Evolutionary conservation across 2,329 filamentous ascomycete genomes (phyloP), one percentile per base, ranked within the genome.

Genomic region (Achaetomium macrosporum): DNA sequence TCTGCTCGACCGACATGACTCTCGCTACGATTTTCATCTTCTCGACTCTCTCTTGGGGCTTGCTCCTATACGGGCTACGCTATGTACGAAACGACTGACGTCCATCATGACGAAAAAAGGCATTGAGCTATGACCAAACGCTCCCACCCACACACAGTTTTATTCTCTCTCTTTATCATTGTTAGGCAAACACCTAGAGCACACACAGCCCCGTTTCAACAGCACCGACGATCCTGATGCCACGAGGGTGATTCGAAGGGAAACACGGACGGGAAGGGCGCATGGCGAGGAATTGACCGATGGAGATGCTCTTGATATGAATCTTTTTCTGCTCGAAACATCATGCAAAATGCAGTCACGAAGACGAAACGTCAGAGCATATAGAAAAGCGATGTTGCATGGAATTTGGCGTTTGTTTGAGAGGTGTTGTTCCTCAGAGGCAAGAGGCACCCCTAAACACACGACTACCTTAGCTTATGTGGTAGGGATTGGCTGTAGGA

Each of bases 31-130:
- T 47, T 49, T 57, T 57, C 33, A 10, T 39, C 42, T 57, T 56
- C 54, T 54, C 33, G 13, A 59, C 50, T 41, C 55, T 61, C 58
- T 55, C 58, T 62, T 52, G 42, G 51, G 60, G 61, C 58, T 57
- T 58, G 62, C 55, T 54, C 48, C 31, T 20, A 42, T 30, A 39
- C 43, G 44, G 36, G 50, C 53, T 54, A 61, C 54, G 57, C 53
- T 42, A 55, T 57, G n/a, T 58, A 62, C 60, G 39, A 55, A 62
- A 63, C 58, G 56, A 60, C 64, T 65, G 59, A 68, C 61, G 63
- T 64, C 63, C 57, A 36, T 47, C 33, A 48, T 44, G 45, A 53
- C 44, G 45, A 35, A 25, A 48, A 41, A 54, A 50, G 47, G 42
- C 47, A 50, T 55, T 49, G 53, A 51, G 35, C 52, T 48, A 55